These are phyloP conservation scores for Theobroma grandiflorum DNA, from an alignment of 441 rosid genomes.

Conservation along the genomic window DNA sequence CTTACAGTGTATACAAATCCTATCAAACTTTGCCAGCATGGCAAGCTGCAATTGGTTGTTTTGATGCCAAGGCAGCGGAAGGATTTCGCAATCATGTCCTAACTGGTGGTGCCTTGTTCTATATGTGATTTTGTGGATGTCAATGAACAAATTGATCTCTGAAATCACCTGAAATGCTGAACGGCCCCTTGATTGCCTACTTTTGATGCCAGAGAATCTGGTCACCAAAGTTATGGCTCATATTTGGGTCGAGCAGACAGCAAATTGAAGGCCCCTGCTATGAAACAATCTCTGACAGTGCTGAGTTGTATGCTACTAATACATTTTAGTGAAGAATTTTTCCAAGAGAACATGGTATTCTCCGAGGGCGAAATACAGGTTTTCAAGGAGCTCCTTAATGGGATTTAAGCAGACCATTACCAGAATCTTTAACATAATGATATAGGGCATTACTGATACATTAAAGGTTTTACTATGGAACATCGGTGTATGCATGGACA, in stretches of 20 bases:
- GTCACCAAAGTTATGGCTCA: not conserved
- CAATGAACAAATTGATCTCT: not conserved
- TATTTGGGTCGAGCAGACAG: not conserved
- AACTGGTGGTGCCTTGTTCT: not conserved
- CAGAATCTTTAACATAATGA: not conserved
- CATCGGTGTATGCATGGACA: not conserved
- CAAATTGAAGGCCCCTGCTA: not conserved
- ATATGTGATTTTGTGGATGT: not conserved
- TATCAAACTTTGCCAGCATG: constrained; percentile 69
- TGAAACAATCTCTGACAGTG: not conserved
- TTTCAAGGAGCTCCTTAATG: not conserved
- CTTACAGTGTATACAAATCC: constrained; percentile 68
- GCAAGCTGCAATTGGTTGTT: constrained; percentile 70
- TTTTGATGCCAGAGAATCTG: not conserved
- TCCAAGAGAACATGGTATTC: not conserved
- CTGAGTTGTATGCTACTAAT: not conserved
- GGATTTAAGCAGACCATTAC: not conserved
- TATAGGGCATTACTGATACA: not conserved
- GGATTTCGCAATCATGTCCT: constrained; percentile 29
- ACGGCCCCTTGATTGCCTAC: not conserved
- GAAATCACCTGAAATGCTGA: not conserved
- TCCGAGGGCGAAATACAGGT: not conserved
- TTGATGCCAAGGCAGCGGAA: constrained; percentile 70
- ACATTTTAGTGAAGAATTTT: not conserved
- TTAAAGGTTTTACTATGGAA: not conserved